Evolutionary conservation across 495 filamentous ascomycete species (phyloP).

Genomic region (Letharia lupina): DNA sequence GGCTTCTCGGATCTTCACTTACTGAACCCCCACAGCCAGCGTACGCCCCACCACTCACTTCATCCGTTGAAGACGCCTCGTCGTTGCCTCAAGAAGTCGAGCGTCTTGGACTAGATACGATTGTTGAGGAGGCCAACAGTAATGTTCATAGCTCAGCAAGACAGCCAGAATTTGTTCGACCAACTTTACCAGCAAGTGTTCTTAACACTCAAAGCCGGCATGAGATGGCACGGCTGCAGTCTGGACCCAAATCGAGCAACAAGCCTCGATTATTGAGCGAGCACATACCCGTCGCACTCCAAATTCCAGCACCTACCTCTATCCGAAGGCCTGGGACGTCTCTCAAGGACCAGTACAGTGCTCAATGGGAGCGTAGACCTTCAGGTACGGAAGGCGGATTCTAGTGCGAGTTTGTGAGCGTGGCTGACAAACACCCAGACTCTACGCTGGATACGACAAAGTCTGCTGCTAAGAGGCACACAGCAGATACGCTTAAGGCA

Average conservation of each 20-base stretch:
- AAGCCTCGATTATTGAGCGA: constrained; percentile 43
- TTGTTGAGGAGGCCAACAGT: neutral
- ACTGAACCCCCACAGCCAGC: constrained; percentile 8
- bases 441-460: constrained; percentile 9
- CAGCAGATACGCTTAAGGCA: constrained; percentile 24
- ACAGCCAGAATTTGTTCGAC: constrained; percentile 23
- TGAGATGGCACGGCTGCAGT: constrained; percentile 51
- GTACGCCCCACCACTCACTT: constrained; percentile 6
- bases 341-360: constrained; percentile 28
- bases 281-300: constrained; percentile 22
- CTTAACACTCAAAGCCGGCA: constrained; percentile 15
- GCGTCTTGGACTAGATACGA: neutral
- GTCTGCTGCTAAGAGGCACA: constrained; percentile 23
- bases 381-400: constrained; percentile 26
- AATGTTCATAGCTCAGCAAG: constrained; percentile 1
- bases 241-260: constrained; percentile 44
- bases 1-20: constrained; percentile 32
- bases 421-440: neutral
- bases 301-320: constrained; percentile 22
- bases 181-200: constrained; percentile 18
- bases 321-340: constrained; percentile 17
- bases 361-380: constrained; percentile 23
- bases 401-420: neutral
- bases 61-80: neutral
- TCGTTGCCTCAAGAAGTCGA: neutral